Conservation (phyloP, 208 protist species). For the Naegleria fowleri region DNA sequence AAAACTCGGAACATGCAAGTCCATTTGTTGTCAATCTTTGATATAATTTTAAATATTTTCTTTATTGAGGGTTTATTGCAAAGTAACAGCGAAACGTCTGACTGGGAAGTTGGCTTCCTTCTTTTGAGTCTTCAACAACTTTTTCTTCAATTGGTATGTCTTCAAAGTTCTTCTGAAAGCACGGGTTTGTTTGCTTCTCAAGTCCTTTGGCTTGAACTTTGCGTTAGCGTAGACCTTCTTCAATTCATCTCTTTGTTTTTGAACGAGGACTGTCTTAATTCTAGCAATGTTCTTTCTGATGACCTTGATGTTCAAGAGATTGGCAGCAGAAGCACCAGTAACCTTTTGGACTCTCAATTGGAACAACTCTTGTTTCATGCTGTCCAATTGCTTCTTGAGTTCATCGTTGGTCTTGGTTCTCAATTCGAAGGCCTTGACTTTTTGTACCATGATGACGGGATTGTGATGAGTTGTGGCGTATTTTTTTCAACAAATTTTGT, state of each 20-base stretch:
- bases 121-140: neutral
- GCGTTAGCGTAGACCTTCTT: conserved; percentile 70
- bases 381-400: conserved; percentile 87
- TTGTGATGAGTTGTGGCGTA: neutral
- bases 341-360: conserved; percentile 90
- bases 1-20: neutral
- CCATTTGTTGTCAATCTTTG: too few species aligned
- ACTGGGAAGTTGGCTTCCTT: neutral
- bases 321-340: conserved; percentile 72
- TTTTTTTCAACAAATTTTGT: neutral
- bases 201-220: neutral
- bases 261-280: conserved; percentile 93
- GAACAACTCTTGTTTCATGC: conserved; percentile 95
- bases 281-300: conserved; percentile 92
- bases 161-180: conserved; percentile 19
- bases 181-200: conserved; percentile 13
- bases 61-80: neutral
- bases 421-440: conserved; percentile 71
- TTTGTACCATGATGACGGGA: neutral
- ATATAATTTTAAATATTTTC: neutral
- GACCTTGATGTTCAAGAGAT: conserved; percentile 77
- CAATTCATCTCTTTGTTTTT: conserved; percentile 82
- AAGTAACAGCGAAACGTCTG: conserved; percentile 1
- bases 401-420: conserved; percentile 90
- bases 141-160: neutral